Evolutionary conservation across 805 yeast genomes (phyloP).

Genomic region (Pichia heedii): DNA sequence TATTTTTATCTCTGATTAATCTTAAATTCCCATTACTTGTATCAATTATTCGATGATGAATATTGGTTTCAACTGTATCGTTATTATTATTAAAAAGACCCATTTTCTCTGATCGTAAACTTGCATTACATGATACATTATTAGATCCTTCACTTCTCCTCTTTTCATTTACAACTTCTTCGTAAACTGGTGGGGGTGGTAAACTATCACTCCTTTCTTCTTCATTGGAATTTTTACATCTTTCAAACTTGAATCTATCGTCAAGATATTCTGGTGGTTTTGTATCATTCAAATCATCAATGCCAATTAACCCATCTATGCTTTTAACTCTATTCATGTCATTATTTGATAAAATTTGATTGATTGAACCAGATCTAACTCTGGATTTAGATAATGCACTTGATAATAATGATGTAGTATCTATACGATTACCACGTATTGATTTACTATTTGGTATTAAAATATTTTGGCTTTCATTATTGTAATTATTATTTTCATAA

Average conservation of each 20-base stretch:
- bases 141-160: background rate
- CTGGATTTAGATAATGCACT: conserved; percentile 7
- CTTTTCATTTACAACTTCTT: conserved; percentile 10
- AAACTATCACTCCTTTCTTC: background rate
- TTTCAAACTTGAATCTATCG: background rate
- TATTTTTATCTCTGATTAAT: background rate
- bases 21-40: background rate
- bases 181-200: conserved; percentile 21
- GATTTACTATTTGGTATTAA: background rate
- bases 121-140: background rate
- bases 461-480: background rate
- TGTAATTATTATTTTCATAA: too few species aligned
- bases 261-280: conserved; percentile 6
- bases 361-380: conserved; percentile 2
- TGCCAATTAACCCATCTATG: conserved; percentile 6
- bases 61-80: background rate
- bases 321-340: background rate
- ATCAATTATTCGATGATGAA: background rate
- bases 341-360: conserved; percentile 1
- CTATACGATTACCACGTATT: background rate
- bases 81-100: conserved; percentile 7
- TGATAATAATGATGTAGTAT: conserved; percentile 6
- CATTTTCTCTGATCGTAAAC: conserved; percentile 13
- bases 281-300: background rate
- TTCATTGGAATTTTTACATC: conserved; percentile 9